Evolutionary conservation across 768 basidiomycete genomes (phyloP).

Genomic region (Trametopsis cervina): DNA sequence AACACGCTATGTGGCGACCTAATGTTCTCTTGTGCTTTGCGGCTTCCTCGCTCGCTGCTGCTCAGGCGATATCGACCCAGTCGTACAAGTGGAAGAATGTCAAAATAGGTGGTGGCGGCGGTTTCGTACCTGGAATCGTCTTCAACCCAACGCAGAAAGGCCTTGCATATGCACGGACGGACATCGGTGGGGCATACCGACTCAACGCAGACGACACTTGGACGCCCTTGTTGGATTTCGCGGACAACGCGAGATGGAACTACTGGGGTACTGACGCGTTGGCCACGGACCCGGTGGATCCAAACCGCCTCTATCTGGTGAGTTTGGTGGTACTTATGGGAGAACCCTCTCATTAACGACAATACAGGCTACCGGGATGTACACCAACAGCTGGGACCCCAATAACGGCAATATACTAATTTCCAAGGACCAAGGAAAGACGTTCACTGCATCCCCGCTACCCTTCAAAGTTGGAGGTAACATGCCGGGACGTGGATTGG

Average conservation of each 20-base stretch:
- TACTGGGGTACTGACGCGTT: slow-evolving; percentile 38
- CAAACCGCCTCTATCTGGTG: slow-evolving; percentile 48
- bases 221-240: slow-evolving; percentile 57
- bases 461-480: slow-evolving; percentile 67
- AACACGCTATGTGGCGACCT: slow-evolving; percentile 10
- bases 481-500: slow-evolving; percentile 65
- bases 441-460: slow-evolving; percentile 42
- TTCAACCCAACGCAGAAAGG: slow-evolving; percentile 60
- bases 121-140: slow-evolving; percentile 51
- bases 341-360: neutral
- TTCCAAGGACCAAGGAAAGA: slow-evolving; percentile 51
- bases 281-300: slow-evolving; percentile 54
- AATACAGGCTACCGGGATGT: slow-evolving; percentile 48
- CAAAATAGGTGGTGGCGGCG: slow-evolving; percentile 41
- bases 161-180: slow-evolving; percentile 58
- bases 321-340: neutral
- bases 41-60: slow-evolving; percentile 27
- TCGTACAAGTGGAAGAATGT: slow-evolving; percentile 59
- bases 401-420: slow-evolving; percentile 58
- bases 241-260: slow-evolving; percentile 42
- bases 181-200: slow-evolving; percentile 61
- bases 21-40: slow-evolving; percentile 25
- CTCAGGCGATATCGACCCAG: slow-evolving; percentile 38
- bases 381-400: slow-evolving; percentile 56
- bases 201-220: slow-evolving; percentile 55